Base-by-base conservation (phyloP, 495 filamentous ascomycete genomes). In the Aspergillus cristatus region DNA sequence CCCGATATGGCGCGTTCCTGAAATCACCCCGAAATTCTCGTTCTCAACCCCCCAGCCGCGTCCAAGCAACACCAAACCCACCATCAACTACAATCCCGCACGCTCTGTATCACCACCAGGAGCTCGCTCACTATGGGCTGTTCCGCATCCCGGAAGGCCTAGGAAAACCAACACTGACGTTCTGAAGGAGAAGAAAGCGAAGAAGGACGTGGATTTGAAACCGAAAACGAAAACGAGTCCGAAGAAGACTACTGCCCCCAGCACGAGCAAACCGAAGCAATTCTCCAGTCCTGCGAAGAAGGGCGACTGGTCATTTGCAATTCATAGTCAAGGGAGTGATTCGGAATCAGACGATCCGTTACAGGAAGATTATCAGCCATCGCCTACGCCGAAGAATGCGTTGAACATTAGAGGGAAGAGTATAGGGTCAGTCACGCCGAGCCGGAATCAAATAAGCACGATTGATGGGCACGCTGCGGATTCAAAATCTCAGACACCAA, bases 301-400 rank as follows among this genome's bases (percentile, higher is more conserved):
- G n/a, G n/a, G n/a, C 34, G 63, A 70, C 54, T 70, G 63, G 65
- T 66, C 58, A 22, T 70, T 70, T 43, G 58, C 63, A 28, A 41
- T 54, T 20, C n/a, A 24, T 24, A 44, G 6, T 48, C 54, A 18
- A 61, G 55, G 52, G 32, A 58, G 55, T 37, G 20, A 24, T n/a
- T n/a, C n/a, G n/a, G 65, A 70, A 42, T 70, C 66, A 32, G 66
- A 70, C 46, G 66, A 70, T 42, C 66, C 66, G 26, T 52, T 70
- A 31, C 66, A 68, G 43, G 63, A 67, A 28, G 40, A 53, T 10
- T 46, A 50, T 32, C 49, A 53, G 41, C 53, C 55, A 11, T 67
- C 63, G 2, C 60, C 60, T 11, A 55, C 55, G 4, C 48, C 55
- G 13, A 57, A 48, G 16, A 41, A 37, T 18, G 8, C 38, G 3